Percentiles rank a stretch among this genome's conserved stretches.
These are phyloP conservation scores for Aureobasidium sp. DNA, from an alignment of 2,329 filamentous ascomycete genomes.

Conservation along the genomic window DNA sequence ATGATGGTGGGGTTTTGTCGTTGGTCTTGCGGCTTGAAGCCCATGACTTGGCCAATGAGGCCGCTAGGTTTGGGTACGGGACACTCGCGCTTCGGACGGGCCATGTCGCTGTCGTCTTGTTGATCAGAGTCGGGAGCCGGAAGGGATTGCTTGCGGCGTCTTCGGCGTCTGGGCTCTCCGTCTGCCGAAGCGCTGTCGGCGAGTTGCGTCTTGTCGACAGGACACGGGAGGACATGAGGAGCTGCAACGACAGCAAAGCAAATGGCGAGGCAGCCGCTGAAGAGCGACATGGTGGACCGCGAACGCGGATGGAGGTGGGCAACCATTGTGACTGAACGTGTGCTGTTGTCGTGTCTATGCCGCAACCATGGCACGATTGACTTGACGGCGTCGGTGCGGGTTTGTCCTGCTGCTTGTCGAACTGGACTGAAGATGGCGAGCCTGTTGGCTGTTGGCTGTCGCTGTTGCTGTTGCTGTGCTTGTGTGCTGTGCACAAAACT, in stretches of 20 bases:
- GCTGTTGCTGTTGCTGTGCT: neutral
- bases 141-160: constrained; percentile 38
- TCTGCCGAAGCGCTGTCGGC: constrained; percentile 54
- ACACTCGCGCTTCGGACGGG: constrained; percentile 59
- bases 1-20: neutral
- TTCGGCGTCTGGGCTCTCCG: constrained; percentile 27
- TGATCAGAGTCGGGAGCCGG: constrained; percentile 22
- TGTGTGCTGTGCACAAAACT: neutral
- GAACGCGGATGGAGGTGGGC: constrained; percentile 83
- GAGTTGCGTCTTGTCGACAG: constrained; percentile 65
- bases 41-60: constrained; percentile 66
- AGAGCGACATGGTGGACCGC: constrained; percentile 86
- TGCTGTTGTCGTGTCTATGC: neutral
- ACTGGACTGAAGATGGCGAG: neutral
- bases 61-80: constrained; percentile 87
- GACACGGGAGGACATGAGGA: constrained; percentile 86
- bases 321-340: neutral
- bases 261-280: constrained; percentile 82
- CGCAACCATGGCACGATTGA: neutral
- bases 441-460: neutral
- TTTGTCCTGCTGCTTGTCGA: neutral
- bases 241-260: constrained; percentile 89
- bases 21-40: constrained; percentile 42
- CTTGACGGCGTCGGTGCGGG: neutral
- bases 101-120: constrained; percentile 16